Percentiles rank a stretch among this genome's conserved stretches.
Evolutionary conservation across 1,284 basidiomycete genomes (phyloP).

Genomic region (Melampsora larici-populina): DNA sequence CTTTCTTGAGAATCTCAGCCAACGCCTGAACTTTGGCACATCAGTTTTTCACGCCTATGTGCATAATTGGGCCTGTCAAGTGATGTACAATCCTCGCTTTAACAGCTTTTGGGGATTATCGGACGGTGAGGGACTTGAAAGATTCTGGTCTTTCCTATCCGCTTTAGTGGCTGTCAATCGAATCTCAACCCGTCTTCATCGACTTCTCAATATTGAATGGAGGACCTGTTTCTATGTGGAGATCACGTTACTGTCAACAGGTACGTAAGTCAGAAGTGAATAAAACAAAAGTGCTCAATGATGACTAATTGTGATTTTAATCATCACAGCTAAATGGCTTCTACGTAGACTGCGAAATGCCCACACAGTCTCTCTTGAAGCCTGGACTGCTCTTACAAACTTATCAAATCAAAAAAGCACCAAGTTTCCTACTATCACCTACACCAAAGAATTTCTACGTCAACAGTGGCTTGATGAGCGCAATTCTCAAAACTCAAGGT

Average conservation of each 20-base stretch:
- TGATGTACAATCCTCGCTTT: too few species aligned
- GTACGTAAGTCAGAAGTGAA: neutral
- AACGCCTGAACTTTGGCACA: neutral
- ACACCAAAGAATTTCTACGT: too few species aligned
- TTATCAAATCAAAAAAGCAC: neutral
- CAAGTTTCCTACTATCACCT: too few species aligned
- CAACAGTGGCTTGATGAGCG: too few species aligned
- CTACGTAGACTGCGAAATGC: neutral
- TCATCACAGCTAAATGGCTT: constrained; percentile 10
- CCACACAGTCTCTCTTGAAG: neutral
- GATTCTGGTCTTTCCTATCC: too few species aligned
- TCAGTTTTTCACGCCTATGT: too few species aligned
- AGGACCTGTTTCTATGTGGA: neutral
- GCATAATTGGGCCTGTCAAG: too few species aligned
- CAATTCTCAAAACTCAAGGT: neutral
- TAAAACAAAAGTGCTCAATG: neutral
- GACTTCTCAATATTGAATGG: neutral
- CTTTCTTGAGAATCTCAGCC: neutral
- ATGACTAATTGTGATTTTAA: neutral
- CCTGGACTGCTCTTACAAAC: neutral
- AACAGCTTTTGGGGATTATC: too few species aligned
- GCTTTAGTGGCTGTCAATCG: neutral
- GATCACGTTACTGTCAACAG: neutral
- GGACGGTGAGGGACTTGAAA: too few species aligned
- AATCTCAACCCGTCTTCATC: neutral